Percentiles rank a stretch among this genome's conserved stretches.
Conservation (phyloP, 805 yeast species). For the Saturnispora serradocipensis region DNA sequence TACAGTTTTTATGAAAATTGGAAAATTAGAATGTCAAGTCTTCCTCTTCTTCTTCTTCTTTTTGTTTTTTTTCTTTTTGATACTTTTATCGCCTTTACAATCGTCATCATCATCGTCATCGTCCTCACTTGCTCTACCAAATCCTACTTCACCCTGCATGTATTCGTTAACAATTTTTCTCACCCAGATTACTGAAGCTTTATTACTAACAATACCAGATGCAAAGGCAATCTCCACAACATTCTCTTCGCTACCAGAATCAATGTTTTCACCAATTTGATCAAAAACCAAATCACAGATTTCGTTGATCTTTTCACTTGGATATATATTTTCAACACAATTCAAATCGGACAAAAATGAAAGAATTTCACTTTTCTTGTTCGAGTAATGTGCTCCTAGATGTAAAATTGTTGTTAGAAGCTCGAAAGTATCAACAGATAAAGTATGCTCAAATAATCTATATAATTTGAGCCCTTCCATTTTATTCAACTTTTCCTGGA, state of each 20-base stretch:
- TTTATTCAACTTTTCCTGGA: background rate
- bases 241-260: conserved; percentile 6
- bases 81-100: background rate
- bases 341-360: conserved; percentile 19
- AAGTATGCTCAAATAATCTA: conserved; percentile 6
- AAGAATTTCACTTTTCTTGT: conserved; percentile 15
- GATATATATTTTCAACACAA: conserved; percentile 13
- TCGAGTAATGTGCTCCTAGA: conserved; percentile 15
- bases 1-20: background rate
- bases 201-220: conserved; percentile 4
- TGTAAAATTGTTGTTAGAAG: conserved; percentile 15
- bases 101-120: background rate
- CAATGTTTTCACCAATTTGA: conserved; percentile 6
- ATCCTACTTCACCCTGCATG: conserved; percentile 31
- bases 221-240: conserved; percentile 8
- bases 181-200: conserved; percentile 1
- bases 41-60: conserved; percentile 9
- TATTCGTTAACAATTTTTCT: conserved; percentile 7
- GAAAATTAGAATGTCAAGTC: background rate
- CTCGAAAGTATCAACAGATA: conserved; percentile 9
- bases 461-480: conserved; percentile 5
- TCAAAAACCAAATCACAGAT: conserved; percentile 18
- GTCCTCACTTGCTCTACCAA: conserved; percentile 12
- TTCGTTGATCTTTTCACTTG: conserved; percentile 9
- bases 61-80: background rate